Conservation (phyloP, 2,329 filamentous ascomycete species). For the Raffaelea albimanens region DNA sequence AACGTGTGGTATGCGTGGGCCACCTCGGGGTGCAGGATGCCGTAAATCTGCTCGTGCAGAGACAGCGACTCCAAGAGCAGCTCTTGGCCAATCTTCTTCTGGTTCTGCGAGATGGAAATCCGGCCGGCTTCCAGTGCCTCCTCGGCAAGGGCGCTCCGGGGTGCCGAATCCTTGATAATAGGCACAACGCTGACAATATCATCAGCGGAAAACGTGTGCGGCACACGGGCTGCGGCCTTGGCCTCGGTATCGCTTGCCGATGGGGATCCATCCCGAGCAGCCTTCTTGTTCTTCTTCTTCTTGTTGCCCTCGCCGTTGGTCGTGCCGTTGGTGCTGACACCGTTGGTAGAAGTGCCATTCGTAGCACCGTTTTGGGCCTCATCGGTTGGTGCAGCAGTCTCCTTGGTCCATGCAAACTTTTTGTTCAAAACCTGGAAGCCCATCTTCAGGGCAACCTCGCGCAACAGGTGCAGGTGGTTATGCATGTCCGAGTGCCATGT, state of each 20-base stretch:
- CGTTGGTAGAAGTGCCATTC: constrained; percentile 16
- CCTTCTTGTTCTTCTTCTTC: constrained; percentile 55
- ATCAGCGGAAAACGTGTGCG: constrained; percentile 65
- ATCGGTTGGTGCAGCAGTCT: constrained; percentile 25
- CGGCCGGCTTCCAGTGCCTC: constrained; percentile 93
- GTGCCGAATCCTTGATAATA: constrained; percentile 86
- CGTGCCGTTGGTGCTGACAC: not conserved
- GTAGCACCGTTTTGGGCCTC: constrained; percentile 3
- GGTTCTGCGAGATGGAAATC: constrained; percentile 89
- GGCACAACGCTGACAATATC: constrained; percentile 92
- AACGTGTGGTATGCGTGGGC: constrained; percentile 90
- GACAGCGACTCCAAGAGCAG: constrained; percentile 92
- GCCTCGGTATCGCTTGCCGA: constrained; percentile 28
- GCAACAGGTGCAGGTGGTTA: constrained; percentile 67
- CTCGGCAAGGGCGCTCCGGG: constrained; percentile 82
- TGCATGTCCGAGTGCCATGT: constrained; percentile 61
- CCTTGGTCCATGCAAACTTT: constrained; percentile 50
- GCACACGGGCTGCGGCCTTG: constrained; percentile 27
- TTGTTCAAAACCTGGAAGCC: constrained; percentile 81
- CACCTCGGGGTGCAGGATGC: constrained; percentile 92
- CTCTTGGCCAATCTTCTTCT: constrained; percentile 93
- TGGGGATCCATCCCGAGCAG: constrained; percentile 43
- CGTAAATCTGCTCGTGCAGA: constrained; percentile 96
- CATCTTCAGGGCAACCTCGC: constrained; percentile 80
- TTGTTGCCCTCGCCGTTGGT: constrained; percentile 34